Evolutionary conservation across 2,329 filamentous ascomycete species (phyloP).

Genomic region (Claviceps pazoutovae): DNA sequence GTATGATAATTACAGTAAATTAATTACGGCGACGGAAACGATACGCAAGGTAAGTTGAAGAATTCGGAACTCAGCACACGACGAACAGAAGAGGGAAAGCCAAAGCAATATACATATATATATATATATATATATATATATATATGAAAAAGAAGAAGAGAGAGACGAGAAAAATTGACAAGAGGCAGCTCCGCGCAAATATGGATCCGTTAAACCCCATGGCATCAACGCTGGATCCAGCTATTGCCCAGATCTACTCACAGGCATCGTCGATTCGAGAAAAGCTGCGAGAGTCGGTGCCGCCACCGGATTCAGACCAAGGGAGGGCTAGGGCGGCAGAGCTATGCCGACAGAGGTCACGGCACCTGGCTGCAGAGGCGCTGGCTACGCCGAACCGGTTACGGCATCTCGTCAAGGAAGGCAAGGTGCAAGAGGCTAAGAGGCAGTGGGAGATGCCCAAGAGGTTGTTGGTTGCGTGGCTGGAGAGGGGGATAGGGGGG

Average conservation of each 20-base stretch:
- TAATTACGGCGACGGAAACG: slow-evolving; percentile 92
- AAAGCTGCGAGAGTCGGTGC: slow-evolving; percentile 32
- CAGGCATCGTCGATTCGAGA: slow-evolving; percentile 42
- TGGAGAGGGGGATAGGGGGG: slow-evolving; percentile 39
- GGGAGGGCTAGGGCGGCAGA: slow-evolving; percentile 21
- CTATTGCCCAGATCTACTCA: slow-evolving; percentile 60
- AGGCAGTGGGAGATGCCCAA: slow-evolving; percentile 41
- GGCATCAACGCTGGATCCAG: slow-evolving; percentile 57
- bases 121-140: background rate
- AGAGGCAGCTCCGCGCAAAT: slow-evolving; percentile 56
- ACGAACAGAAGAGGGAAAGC: background rate
- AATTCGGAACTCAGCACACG: background rate
- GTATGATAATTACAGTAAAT: slow-evolving; percentile 95
- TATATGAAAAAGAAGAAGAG: background rate
- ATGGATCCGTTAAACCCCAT: slow-evolving; percentile 70
- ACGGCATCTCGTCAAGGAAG: slow-evolving; percentile 41
- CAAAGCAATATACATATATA: background rate
- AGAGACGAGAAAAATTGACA: background rate
- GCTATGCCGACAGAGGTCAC: slow-evolving; percentile 25
- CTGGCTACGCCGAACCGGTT: slow-evolving; percentile 47
- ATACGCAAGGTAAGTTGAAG: slow-evolving; percentile 55
- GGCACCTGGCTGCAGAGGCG: slow-evolving; percentile 47
- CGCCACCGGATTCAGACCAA: slow-evolving; percentile 29
- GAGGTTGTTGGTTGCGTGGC: slow-evolving; percentile 38
- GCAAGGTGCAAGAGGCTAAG: slow-evolving; percentile 46